Evolutionary conservation across 345 rosid genomes (phyloP), one percentile per base, ranked within the genome.

Genomic region (Salix dunnii): DNA sequence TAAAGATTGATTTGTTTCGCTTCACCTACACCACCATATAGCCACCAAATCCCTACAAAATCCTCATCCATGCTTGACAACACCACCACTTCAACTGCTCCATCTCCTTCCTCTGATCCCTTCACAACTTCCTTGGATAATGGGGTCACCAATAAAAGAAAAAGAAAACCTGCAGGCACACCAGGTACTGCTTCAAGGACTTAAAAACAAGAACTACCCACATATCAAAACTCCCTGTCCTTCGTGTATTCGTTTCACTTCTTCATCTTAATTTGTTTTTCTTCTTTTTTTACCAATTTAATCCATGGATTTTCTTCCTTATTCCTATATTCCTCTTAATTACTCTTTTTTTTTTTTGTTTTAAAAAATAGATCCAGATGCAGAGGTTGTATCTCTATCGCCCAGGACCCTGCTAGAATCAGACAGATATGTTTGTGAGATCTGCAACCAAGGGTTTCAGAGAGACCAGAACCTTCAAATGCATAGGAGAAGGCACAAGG

Each of bases 361-460:
- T 36, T 35, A 6, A 28, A 0, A 27, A 60, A 64, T 82, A 92
- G 97, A 92, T 90, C 97, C 97, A 68, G 92, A 92, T 86, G 97
- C 97, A 64, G 97, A 90, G 83, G 97, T 92, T 76, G 93, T 92
- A 13, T 92, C 94, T 72, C 71, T 92, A 58, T 89, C 97, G 2
- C 94, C 97, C 4, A 85, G 84, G 82, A 92, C 93, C 16, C 82
- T 92, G 48, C 82, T 92, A 46, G 94, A 92, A 80, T 92, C 97
- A 48, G 94, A 92, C 73, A 84, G 92, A 72, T 92, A 92, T 76
- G 86, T 92, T 27, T 92, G 97, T 71, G 97, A 92, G 93, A 92
- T 92, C 91, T 92, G 97, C 67, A 92, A 88, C 82, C 94, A 92
- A 86, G 97, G 97, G 77, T 92, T 92, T 82, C 94, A 92, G 78